phyloP scores from a whole-genome alignment of 2,329 filamentous ascomycete genomes.

The Lachnellula willkommii region DNA sequence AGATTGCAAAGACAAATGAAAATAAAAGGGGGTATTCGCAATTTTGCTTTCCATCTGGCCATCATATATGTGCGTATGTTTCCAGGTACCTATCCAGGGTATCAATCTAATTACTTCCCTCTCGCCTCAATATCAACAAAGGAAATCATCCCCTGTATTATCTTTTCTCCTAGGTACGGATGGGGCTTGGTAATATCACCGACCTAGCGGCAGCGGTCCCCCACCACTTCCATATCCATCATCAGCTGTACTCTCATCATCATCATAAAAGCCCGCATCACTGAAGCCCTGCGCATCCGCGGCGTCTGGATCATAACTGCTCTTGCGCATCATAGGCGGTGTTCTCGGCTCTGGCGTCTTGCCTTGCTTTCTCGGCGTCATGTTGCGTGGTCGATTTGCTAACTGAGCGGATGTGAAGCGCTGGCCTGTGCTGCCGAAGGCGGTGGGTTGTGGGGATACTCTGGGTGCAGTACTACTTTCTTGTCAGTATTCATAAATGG shows the following conservation, averaged over 20 bases:
- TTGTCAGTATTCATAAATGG: constrained; percentile 16
- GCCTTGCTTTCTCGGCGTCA: constrained; percentile 36
- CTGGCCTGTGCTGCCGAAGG: constrained; percentile 56
- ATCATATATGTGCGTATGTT: too few species aligned
- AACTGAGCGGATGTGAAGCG: constrained; percentile 50
- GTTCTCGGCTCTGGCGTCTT: constrained; percentile 40
- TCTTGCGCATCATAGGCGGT: constrained; percentile 56
- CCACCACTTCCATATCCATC: too few species aligned
- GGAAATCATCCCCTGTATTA: too few species aligned
- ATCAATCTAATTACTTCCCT: too few species aligned
- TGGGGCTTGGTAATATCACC: too few species aligned
- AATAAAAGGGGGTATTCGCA: too few species aligned
- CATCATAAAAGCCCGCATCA: constrained; percentile 33
- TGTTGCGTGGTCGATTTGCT: constrained; percentile 29
- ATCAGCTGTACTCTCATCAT: constrained; percentile 26
- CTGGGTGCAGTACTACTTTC: not conserved
- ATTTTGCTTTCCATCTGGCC: too few species aligned
- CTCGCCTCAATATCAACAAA: too few species aligned
- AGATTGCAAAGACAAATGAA: too few species aligned
- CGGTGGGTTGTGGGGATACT: constrained; percentile 46
- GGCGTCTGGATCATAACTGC: constrained; percentile 57
- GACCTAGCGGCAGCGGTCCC: too few species aligned
- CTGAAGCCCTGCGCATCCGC: constrained; percentile 44
- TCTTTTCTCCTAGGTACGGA: too few species aligned
- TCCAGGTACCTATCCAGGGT: too few species aligned